Evolutionary conservation across 2,329 filamentous ascomycete species (phyloP).

Genomic region (Trichoderma pleuroti): DNA sequence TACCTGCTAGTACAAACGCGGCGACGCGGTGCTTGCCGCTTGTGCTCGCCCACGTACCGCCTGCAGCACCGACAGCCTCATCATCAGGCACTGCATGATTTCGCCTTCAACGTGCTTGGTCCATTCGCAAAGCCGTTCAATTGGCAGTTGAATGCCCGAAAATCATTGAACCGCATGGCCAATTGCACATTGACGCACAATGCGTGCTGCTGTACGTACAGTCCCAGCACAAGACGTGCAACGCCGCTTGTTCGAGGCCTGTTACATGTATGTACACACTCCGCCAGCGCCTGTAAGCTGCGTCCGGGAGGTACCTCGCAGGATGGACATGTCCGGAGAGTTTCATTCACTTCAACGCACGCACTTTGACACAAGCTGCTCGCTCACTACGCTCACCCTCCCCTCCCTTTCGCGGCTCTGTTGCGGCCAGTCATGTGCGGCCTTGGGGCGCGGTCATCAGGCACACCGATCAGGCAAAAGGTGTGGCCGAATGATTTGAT

Average conservation of each 20-base stretch:
- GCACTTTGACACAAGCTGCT: neutral
- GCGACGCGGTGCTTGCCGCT: neutral
- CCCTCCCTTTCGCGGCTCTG: neutral
- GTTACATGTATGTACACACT: neutral
- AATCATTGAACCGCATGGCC: neutral
- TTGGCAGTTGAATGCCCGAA: neutral
- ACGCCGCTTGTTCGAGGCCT: neutral
- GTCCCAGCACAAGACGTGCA: neutral
- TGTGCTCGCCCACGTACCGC: neutral
- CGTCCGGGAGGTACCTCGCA: neutral
- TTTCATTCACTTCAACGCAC: slow-evolving; percentile 2
- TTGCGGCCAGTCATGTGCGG: slow-evolving; percentile 18
- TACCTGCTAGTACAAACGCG: neutral
- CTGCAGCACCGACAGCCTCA: neutral
- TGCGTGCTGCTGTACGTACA: neutral
- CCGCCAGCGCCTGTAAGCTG: neutral
- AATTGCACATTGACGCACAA: neutral
- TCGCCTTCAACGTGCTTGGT: neutral
- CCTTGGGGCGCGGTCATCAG: slow-evolving; percentile 18
- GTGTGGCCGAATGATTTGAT: slow-evolving; percentile 11
- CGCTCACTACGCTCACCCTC: slow-evolving; percentile 8
- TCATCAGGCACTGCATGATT: neutral
- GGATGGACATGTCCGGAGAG: neutral
- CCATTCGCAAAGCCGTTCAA: neutral
- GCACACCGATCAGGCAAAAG: slow-evolving; percentile 17